Percentiles rank a stretch among this genome's conserved stretches.
Conservation (phyloP, 176 grass and related monocot genomes). For the Oryza punctata region DNA sequence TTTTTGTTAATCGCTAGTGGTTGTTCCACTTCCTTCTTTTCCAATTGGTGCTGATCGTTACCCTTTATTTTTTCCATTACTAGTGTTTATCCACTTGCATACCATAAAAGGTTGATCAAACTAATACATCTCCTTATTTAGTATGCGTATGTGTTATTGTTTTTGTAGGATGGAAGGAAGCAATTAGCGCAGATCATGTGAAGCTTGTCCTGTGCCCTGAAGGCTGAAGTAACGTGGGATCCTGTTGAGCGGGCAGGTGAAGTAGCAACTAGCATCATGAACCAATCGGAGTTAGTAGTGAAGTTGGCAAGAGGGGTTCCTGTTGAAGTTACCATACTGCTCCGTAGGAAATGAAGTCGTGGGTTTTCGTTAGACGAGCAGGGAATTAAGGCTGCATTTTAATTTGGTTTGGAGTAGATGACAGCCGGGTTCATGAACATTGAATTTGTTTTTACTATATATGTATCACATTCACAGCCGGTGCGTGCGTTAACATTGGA, state of each 20-base stretch:
- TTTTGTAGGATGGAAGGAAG: slow-evolving; percentile 75
- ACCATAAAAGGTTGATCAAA: neutral
- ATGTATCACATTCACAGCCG: too few species aligned
- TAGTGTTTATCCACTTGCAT: neutral
- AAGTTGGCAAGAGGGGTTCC: neutral
- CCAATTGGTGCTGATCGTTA: neutral
- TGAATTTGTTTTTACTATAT: neutral
- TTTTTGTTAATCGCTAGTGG: neutral
- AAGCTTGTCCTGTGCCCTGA: slow-evolving; percentile 57
- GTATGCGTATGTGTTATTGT: neutral
- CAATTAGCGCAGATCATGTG: slow-evolving; percentile 64
- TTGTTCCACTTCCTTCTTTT: neutral
- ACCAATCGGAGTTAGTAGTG: neutral
- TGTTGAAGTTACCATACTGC: too few species aligned
- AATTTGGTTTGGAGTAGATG: neutral
- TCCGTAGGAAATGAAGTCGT: neutral
- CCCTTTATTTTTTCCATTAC: neutral
- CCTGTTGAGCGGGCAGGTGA: too few species aligned
- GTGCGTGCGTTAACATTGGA: neutral
- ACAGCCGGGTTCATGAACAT: neutral
- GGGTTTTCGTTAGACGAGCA: neutral
- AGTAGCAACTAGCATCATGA: neutral
- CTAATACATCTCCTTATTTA: neutral
- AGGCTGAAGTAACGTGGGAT: slow-evolving; percentile 30
- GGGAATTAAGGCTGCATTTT: neutral